These are phyloP conservation scores for Ceratonia siliqua DNA, from an alignment of 306 rosid species.

Conservation along the genomic window DNA sequence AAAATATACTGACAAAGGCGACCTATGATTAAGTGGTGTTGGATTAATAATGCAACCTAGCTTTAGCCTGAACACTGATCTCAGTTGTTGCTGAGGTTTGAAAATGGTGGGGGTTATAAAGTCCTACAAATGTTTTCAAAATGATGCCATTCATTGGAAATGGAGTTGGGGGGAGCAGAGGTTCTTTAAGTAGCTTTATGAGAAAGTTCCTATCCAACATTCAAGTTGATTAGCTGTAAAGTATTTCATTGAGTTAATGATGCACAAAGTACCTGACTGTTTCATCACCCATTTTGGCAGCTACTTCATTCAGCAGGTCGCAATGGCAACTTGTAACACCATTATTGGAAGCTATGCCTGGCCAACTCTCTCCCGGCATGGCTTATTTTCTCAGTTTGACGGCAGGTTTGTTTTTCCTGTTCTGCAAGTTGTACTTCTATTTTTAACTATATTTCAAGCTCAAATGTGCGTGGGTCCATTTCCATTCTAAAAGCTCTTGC, in stretches of 20 bases:
- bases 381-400: constrained; percentile 54
- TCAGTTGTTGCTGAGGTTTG: background rate
- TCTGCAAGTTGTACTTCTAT: background rate
- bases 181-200: constrained; percentile 15
- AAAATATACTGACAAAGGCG: constrained; percentile 7
- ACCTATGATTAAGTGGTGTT: background rate
- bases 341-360: constrained; percentile 62
- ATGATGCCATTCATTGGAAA: constrained; percentile 9
- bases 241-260: constrained; percentile 17
- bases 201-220: background rate
- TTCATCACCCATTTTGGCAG: constrained; percentile 50
- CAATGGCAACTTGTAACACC: constrained; percentile 55
- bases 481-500: background rate
- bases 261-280: constrained; percentile 10
- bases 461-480: constrained; percentile 2
- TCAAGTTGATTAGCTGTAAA: constrained; percentile 30
- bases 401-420: constrained; percentile 58
- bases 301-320: constrained; percentile 75
- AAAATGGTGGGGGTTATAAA: background rate
- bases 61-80: constrained; percentile 1
- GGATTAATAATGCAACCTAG: constrained; percentile 20
- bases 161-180: background rate
- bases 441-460: constrained; percentile 22
- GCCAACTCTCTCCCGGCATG: constrained; percentile 49
- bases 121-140: background rate